Conservation (phyloP, 192 early-diverging fungal species). For the Entomortierella chlamydospora region DNA sequence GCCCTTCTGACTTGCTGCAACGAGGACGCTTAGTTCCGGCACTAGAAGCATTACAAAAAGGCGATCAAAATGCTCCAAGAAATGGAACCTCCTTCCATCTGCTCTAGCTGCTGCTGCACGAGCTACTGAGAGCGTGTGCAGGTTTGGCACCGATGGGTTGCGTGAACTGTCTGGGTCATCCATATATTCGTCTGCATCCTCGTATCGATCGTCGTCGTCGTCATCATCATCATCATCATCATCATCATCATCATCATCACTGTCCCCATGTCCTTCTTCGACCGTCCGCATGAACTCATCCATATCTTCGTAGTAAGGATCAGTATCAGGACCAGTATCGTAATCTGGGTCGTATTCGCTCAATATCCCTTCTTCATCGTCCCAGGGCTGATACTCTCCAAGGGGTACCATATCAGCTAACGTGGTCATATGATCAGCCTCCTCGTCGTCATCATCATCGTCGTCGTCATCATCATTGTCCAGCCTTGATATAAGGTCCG, state of each 20-base stretch:
- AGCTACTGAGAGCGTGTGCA: conserved; percentile 40
- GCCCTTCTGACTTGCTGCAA: conserved; percentile 54
- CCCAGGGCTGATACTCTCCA: neutral
- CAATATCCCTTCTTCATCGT: neutral
- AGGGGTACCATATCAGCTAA: neutral
- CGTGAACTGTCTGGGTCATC: neutral
- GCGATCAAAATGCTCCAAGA: conserved; percentile 52
- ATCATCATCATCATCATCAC: conserved; percentile 1
- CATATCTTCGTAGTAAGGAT: conserved; percentile 25
- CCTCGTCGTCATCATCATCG: conserved; percentile 26
- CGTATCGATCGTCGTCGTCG: conserved; percentile 3
- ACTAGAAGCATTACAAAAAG: conserved; percentile 45
- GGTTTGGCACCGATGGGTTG: neutral
- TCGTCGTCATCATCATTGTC: conserved; percentile 5
- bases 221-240: conserved; percentile 10
- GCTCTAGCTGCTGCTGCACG: conserved; percentile 33
- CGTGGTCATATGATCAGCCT: neutral
- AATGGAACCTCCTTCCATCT: conserved; percentile 28
- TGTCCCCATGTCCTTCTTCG: conserved; percentile 3
- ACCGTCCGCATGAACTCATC: conserved; percentile 22
- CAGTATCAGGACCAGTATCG: conserved; percentile 15
- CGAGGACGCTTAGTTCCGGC: conserved; percentile 30
- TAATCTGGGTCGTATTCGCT: conserved; percentile 22
- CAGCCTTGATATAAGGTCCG: neutral
- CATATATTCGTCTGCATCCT: conserved; percentile 5